These are phyloP conservation scores for Leishmania lainsoni DNA, from an alignment of 208 protist species.

Conservation along the genomic window DNA sequence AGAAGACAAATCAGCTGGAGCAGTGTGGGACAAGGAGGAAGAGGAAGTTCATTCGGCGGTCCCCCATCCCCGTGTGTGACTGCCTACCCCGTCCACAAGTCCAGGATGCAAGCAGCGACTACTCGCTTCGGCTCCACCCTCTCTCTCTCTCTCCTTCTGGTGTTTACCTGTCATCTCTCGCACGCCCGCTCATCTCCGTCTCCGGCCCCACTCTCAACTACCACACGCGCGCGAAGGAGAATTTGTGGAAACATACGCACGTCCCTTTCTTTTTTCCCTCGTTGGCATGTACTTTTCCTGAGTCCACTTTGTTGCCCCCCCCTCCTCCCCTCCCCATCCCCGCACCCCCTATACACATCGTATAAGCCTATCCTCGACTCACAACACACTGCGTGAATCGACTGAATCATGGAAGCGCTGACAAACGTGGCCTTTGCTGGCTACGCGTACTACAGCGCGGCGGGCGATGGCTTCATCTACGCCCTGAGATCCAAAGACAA, in stretches of 20 bases:
- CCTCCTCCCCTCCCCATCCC: not conserved
- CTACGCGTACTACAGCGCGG: conserved; percentile 27
- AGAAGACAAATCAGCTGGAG: no score
- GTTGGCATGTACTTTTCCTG: not conserved
- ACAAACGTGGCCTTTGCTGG: conserved; percentile 11
- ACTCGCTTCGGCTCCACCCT: no score
- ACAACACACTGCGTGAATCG: not conserved
- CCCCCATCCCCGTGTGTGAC: no score
- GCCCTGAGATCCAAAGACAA: not conserved
- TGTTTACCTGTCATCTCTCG: no score
- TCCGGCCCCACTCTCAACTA: not conserved
- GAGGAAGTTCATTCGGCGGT: no score
- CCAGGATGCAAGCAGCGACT: no score
- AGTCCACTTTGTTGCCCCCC: not conserved
- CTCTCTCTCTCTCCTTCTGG: no score
- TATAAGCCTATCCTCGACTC: not conserved
- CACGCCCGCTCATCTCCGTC: not conserved
- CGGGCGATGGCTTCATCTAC: conserved; percentile 27
- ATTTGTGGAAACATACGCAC: not conserved
- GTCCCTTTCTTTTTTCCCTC: not conserved
- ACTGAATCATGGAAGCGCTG: not conserved
- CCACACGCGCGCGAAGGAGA: not conserved
- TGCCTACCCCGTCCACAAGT: no score
- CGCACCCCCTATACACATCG: not conserved
- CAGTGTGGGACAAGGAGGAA: no score